A percentile compares a stretch with the other conserved stretches of the same genome.
These are phyloP conservation scores for Starmerella powellii DNA, from an alignment of 805 yeast genomes.

Conservation along the genomic window DNA sequence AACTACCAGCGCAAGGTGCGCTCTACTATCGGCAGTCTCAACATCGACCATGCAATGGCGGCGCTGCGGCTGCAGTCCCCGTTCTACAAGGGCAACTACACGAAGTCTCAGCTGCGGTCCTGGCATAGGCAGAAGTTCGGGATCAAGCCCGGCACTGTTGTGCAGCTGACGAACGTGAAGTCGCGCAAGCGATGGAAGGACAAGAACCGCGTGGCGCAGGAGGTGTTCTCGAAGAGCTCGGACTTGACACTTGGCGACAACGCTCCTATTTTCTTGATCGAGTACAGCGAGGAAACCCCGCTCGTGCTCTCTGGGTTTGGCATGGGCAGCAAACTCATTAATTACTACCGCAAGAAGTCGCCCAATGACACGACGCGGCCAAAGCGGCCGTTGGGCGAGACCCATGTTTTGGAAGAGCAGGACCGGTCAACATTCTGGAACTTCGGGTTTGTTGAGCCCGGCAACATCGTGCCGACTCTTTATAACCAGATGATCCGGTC, in stretches of 20 bases:
- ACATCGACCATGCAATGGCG: constrained; percentile 82
- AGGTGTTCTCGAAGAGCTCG: constrained; percentile 54
- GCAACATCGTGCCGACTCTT: constrained; percentile 83
- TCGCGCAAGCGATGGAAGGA: constrained; percentile 78
- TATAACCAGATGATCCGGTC: constrained; percentile 88
- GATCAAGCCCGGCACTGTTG: constrained; percentile 63
- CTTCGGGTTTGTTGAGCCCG: constrained; percentile 91
- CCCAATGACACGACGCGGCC: constrained; percentile 81
- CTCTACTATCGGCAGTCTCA: constrained; percentile 79
- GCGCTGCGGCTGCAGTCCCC: constrained; percentile 83
- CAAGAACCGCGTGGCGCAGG: constrained; percentile 66
- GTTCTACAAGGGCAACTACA: constrained; percentile 65
- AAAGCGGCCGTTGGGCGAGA: constrained; percentile 80
- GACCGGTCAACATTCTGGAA: constrained; percentile 98
- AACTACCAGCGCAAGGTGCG: constrained; percentile 87
- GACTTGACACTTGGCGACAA: constrained; percentile 80
- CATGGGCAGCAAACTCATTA: constrained; percentile 88
- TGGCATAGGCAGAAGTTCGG: constrained; percentile 71
- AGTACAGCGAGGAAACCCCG: constrained; percentile 85
- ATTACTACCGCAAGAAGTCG: constrained; percentile 74
- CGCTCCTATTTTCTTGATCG: constrained; percentile 64
- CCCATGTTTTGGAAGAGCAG: constrained; percentile 89
- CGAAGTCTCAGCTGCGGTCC: constrained; percentile 55
- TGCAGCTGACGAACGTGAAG: constrained; percentile 65
- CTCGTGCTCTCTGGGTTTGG: constrained; percentile 75